Evolutionary conservation across 441 rosid genomes (phyloP), one percentile per base, ranked within the genome.

Genomic region (Aleurites moluccanus): DNA sequence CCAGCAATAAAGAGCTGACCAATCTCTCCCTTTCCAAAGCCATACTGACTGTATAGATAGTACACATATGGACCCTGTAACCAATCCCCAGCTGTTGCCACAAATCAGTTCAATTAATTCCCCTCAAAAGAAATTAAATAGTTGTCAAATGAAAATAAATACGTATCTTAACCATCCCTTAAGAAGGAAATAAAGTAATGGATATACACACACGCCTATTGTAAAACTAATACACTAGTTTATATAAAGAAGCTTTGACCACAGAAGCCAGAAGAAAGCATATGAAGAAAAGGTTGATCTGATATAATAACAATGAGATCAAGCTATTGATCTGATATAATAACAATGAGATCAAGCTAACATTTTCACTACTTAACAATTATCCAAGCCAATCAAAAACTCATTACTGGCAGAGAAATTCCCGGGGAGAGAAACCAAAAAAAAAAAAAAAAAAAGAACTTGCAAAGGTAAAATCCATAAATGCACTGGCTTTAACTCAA

Each of bases 1-100:
- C 99, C 98, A 86, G 99, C 99, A 72, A 95, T 95, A 71, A 95
- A 95, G 72, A 95, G 98, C 86, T 89, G 99, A 1, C 99, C 98
- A 53, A 91, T 95, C 57, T 95, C 98, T n/a, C 97, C 93, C 84
- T 91, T 93, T 27, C 93, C 91, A 76, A 81, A 95, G 47, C 98
- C 98, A 77, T 95, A 95, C 23, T 85, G 86, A 64, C 91, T 86
- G 80, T 93, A 95, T 14, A 95, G 91, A 80, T 86, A 95, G 84
- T 93, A 95, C 42, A 95, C 98, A 77, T 93, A 95, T 16, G 99
- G 99, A 77, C 99, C 99, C 90, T 95, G 99, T 87, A 91, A 81
- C 98, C 99, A 95, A 75, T 95, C 99, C 76, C 99, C 98, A 75
- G 97, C 98, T 95, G 83, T 77, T 70, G 75, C 83, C 88, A 75